phyloP scores from a whole-genome alignment of 2,329 filamentous ascomycete species.

The Neofusicoccum laricinum region DNA sequence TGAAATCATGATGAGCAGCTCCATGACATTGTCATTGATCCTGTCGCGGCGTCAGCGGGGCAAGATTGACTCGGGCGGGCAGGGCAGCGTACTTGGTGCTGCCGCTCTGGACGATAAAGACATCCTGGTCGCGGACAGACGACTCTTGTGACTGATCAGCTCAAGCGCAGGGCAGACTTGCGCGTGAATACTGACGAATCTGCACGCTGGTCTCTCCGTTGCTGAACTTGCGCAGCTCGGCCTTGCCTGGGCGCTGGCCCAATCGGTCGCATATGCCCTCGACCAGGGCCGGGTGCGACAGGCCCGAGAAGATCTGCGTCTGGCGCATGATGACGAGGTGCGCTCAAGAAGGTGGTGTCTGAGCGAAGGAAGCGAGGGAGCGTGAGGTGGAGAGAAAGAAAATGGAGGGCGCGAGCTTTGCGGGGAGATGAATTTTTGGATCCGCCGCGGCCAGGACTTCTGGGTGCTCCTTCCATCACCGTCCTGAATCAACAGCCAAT shows the following conservation, averaged over 20 bases:
- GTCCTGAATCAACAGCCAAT: neutral
- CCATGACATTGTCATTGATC: slow-evolving; percentile 99
- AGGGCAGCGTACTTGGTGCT: slow-evolving; percentile 62
- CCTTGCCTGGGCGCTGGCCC: slow-evolving; percentile 58
- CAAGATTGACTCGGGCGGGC: slow-evolving; percentile 1
- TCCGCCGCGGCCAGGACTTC: slow-evolving; percentile 8
- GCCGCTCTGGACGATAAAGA: slow-evolving; percentile 97
- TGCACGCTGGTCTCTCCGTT: slow-evolving; percentile 70
- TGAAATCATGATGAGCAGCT: slow-evolving; percentile 97
- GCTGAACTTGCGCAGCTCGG: slow-evolving; percentile 63
- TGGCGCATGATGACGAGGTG: slow-evolving; percentile 53
- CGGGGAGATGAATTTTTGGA: slow-evolving; percentile 13
- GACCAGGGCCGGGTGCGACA: slow-evolving; percentile 62
- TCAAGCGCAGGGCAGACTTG: slow-evolving; percentile 1
- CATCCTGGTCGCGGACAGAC: slow-evolving; percentile 92
- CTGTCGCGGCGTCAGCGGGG: slow-evolving; percentile 30
- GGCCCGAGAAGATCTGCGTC: slow-evolving; percentile 66
- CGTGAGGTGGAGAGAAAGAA: neutral
- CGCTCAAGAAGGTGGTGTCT: neutral
- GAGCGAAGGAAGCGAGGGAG: neutral
- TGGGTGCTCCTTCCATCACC: neutral
- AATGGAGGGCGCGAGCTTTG: neutral
- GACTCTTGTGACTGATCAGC: slow-evolving; percentile 37
- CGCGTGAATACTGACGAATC: slow-evolving; percentile 48
- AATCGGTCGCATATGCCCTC: slow-evolving; percentile 66